These are phyloP conservation scores for Lolium rigidum DNA, from an alignment of 176 grass and related monocot species.

Conservation along the genomic window DNA sequence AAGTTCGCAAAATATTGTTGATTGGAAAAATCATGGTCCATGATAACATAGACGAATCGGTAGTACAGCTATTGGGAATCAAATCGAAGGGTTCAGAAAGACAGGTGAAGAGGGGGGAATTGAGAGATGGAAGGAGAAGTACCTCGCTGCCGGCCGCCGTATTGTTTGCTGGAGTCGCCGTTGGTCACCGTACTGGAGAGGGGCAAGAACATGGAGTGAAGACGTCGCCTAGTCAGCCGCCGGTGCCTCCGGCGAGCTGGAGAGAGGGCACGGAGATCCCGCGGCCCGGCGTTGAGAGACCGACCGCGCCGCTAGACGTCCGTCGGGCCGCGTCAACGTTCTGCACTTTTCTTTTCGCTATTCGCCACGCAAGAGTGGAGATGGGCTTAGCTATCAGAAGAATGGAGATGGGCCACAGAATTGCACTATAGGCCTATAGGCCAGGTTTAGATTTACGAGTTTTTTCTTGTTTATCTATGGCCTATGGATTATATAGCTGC, in stretches of 20 bases:
- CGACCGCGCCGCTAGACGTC: background rate
- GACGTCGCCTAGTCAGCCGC: background rate
- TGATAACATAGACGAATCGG: background rate
- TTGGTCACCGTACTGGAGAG: background rate
- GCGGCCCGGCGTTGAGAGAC: background rate
- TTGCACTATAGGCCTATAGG: too few relatives aligned
- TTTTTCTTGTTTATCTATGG: too few relatives aligned
- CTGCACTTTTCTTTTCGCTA: too few relatives aligned
- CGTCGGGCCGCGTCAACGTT: background rate
- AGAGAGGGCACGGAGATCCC: background rate
- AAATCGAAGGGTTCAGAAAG: background rate
- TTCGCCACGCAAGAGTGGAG: background rate
- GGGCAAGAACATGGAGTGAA: background rate
- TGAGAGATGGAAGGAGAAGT: too few relatives aligned
- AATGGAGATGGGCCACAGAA: too few relatives aligned
- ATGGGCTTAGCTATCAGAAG: background rate
- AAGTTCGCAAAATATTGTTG: background rate
- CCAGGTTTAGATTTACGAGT: too few relatives aligned
- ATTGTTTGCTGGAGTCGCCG: background rate
- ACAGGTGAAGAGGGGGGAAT: background rate
- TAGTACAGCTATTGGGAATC: background rate
- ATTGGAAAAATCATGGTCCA: background rate
- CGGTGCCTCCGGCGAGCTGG: background rate
- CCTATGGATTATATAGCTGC: too few relatives aligned
- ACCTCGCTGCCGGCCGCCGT: background rate